Evolutionary conservation across 805 yeast genomes (phyloP), one percentile per base, ranked within the genome.

Genomic region (Yarrowia sp.): DNA sequence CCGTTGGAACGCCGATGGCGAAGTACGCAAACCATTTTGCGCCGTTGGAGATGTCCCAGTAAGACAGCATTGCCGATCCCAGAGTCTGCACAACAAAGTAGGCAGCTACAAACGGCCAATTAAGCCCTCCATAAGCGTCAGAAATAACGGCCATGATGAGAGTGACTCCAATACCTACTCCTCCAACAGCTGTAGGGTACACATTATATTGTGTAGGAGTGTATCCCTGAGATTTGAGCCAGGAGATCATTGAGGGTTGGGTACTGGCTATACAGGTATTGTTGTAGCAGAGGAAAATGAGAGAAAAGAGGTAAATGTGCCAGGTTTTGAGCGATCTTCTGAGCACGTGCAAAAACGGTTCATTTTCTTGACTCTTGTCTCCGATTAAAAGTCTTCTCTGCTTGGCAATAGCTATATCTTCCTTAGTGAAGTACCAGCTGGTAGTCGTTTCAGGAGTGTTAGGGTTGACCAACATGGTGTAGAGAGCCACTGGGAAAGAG

Each of bases 1-100:
- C 59, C 8, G 59, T 7, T n/a, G 59, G 59, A 19, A 53, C 59
- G 12, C 59, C 59, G n/a, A 53, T 38, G 5, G 59, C 59, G 12
- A 53, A 53, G 35, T 53, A 53, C 7, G 59, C 59, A 38, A 53
- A 53, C 59, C 59, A 53, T 14, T 53, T 53, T 12, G 59, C 59
- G 8, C 59, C 59, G 35, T 36, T 11, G n/a, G 43, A 19, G 5
- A 53, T 38, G 35, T 53, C 15, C 59, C 59, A 53, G 45, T 53
- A 53, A 16, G 59, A 53, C 87, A 19, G 82, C 82, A 0, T 86
- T 81, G 82, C 82, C 84, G 36, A 80, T 70, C 0, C 86, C 1
- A 53, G 11, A 12, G 14, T 53, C 8, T 53, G 59, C 11, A 53
- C 43, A 16, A 53, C 59, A 22, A 53, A 53, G 16, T 53, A 53